Evolutionary conservation across 1,139 yeast genomes (phyloP).

Genomic region (Eremothecium coryli): DNA sequence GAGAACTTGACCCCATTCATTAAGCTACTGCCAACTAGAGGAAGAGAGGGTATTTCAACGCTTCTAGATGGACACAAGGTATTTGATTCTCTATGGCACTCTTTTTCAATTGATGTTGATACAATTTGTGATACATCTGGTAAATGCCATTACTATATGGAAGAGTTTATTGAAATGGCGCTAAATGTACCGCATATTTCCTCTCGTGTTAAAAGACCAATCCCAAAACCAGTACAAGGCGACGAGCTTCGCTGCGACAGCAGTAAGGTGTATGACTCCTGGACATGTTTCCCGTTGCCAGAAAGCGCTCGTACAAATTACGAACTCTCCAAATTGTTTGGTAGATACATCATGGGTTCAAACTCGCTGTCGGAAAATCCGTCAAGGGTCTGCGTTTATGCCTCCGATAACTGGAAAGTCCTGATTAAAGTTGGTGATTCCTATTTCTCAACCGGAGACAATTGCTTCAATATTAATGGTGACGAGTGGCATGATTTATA

Average conservation of each 20-base stretch:
- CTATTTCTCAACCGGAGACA: conserved; percentile 27
- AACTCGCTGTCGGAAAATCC: conserved; percentile 42
- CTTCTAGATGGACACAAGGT: conserved; percentile 88
- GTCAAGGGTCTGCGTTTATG: conserved; percentile 38
- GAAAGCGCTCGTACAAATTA: conserved; percentile 46
- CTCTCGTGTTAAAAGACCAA: conserved; percentile 55
- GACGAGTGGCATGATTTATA: conserved; percentile 34
- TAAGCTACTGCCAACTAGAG: conserved; percentile 84
- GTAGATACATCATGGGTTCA: conserved; percentile 54
- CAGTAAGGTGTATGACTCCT: conserved; percentile 45
- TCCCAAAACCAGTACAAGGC: conserved; percentile 72
- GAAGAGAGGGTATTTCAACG: conserved; percentile 81
- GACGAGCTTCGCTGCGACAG: conserved; percentile 63
- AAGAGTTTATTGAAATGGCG: conserved; percentile 66
- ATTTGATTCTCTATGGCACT: conserved; percentile 93
- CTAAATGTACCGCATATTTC: conserved; percentile 62
- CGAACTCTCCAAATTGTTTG: conserved; percentile 58
- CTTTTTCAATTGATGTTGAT: conserved; percentile 78
- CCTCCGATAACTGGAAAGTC: conserved; percentile 41
- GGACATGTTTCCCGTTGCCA: conserved; percentile 70
- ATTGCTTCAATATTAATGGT: conserved; percentile 34
- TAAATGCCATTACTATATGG: conserved; percentile 46
- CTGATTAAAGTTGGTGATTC: conserved; percentile 26
- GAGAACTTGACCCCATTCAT: conserved; percentile 93
- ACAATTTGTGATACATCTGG: conserved; percentile 41